Conservation (phyloP, 2,329 filamentous ascomycete genomes). For the Colletotrichum viniferum region DNA sequence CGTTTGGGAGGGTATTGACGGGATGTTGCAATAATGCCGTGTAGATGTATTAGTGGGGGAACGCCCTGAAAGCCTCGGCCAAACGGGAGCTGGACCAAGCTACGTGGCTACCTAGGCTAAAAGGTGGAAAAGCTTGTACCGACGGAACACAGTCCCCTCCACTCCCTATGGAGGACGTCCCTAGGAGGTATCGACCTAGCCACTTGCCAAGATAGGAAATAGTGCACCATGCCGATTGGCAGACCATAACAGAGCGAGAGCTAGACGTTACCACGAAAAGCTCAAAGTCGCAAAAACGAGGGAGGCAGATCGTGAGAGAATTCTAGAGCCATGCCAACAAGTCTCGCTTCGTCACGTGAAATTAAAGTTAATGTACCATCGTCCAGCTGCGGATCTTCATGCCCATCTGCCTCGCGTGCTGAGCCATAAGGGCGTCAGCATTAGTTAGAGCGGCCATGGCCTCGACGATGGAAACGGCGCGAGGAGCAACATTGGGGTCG, state of each 20-base stretch:
- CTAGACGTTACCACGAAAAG: too few relatives aligned
- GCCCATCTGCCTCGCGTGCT: conserved; percentile 62
- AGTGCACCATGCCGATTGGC: background rate
- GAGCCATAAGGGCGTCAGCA: conserved; percentile 85
- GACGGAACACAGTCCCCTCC: background rate
- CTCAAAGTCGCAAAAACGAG: too few relatives aligned
- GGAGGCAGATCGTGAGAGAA: too few relatives aligned
- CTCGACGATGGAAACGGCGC: conserved; percentile 88
- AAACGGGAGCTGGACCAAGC: background rate
- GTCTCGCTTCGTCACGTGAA: too few relatives aligned
- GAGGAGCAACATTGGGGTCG: conserved; percentile 89
- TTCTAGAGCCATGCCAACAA: too few relatives aligned
- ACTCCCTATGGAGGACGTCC: background rate
- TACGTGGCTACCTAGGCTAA: background rate
- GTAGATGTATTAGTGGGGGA: background rate
- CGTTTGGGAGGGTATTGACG: background rate
- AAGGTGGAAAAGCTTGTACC: background rate
- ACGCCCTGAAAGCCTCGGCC: conserved; percentile 7
- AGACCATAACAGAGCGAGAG: too few relatives aligned
- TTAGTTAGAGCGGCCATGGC: conserved; percentile 88
- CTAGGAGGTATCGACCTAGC: background rate
- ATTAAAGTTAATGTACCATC: background rate
- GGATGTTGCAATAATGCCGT: background rate
- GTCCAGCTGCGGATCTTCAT: conserved; percentile 26
- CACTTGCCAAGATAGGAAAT: conserved; percentile 1